Base-by-base conservation (phyloP, 1,284 basidiomycete species). In the Malassezia obtusa region DNA sequence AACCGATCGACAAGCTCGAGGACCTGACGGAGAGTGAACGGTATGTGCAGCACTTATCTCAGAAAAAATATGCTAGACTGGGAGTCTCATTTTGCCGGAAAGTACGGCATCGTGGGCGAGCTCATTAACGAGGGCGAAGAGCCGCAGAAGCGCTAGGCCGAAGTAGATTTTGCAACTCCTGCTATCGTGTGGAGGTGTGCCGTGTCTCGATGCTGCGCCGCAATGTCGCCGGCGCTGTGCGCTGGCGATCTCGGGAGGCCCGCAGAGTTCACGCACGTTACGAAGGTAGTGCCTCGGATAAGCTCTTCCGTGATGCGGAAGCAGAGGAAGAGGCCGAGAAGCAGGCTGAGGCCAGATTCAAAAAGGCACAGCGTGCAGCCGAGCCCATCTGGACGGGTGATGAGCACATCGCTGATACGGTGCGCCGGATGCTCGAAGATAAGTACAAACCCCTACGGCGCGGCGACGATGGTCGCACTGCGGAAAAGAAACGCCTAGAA, bases 1-100 rank as follows among this genome's bases (percentile, higher is more conserved):
- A 88, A 75, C 86, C 87, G 2, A 77, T 92, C 26, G 90, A 94
- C 76, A 83, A 82, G 62, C 79, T 94, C 7, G 76, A 80, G 1
- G 86, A 91, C 68, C 79, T 94, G 33, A 82, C 80, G 15, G 76
- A 78, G 0, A 82, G 85, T 43, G 90, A 95, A 75, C 82, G 89
- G 89, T 80, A 45, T 24, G 43, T 49, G n/a, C 15, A 50, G 0
- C 36, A 2, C 44, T 45, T 3, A 41, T 12, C 14, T 3, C 12
- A 60, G 64, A 21, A 64, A 61, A 50, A 65, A 65, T 45, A 67
- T 68, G 67, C 52, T 57, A 17, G 67, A 68, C 21, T 68, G 67
- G 67, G 58, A 65, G 28, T 49, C 40, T 2, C 68, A 71, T 41
- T 73, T 73, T 44, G 60, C 58, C 0, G 62, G 60, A 35, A 73